Base-by-base conservation (phyloP, 257 asterid species). In the Rhazya stricta region DNA sequence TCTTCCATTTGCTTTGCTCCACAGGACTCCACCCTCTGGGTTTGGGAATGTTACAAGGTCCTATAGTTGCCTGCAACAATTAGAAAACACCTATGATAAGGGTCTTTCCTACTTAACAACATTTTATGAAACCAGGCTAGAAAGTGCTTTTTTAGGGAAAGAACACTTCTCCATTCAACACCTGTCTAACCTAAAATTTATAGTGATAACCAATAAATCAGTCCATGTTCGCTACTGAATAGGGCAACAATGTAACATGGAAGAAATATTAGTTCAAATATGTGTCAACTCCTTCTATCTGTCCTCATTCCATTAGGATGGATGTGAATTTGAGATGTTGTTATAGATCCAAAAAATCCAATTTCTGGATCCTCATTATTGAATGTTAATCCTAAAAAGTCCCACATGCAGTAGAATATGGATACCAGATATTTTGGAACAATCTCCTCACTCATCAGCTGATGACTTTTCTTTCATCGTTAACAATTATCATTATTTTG, bases 1-100 rank as follows among this genome's bases (percentile, higher is more conserved):
- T 95, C 75, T 87, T 88, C 99, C 99, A 92, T 84, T 95, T 95
- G 91, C 94, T 88, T 79, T 89, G 97, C 81, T 95, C 98, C 69
- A 91, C 79, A 68, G 98, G 96, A 85, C 90, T 92, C 99, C 99
- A 95, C 39, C 85, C 89, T 85, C 90, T 90, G 76, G 99, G 99
- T 87, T 95, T 92, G 79, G 96, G 94, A 83, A 84, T 79, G 67
- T 91, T 91, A 86, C 98, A 95, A 75, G 98, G 96, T 73, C 99
- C 99, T 65, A 85, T 79, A 71, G 91, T 87, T 82, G 98, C 99
- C 99, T 92, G 91, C 82, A 76, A 86, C 82, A 81, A 45, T 60
- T 50, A 60, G 60, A 73, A 67, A 29, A 4, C 43, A 71, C 54
- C 50, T 4, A 54, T 30, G n/a, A 46, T 3, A 16, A 27, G 9